These are phyloP conservation scores for Pseudogymnoascus destructans DNA, from an alignment of 2,329 filamentous ascomycete genomes.

Conservation along the genomic window DNA sequence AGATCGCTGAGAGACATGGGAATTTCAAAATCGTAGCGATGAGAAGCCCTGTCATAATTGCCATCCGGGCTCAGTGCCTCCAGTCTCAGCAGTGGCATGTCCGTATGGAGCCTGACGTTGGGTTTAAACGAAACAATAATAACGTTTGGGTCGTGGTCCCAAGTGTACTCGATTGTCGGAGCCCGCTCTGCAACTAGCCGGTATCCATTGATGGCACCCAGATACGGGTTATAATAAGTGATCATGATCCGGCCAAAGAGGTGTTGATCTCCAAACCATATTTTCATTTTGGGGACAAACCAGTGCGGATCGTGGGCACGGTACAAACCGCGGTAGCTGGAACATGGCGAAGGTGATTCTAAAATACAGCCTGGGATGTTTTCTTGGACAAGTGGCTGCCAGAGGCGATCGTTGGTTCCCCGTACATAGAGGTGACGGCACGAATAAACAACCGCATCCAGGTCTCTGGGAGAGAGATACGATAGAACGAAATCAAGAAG, in stretches of 20 bases:
- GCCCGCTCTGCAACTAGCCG: constrained; percentile 55
- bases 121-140: constrained; percentile 64
- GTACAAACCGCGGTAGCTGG: constrained; percentile 59
- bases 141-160: constrained; percentile 51
- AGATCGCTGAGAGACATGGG: constrained; percentile 38
- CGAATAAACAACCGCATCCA: constrained; percentile 45
- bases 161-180: constrained; percentile 42
- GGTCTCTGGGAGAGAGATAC: constrained; percentile 50
- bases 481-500: constrained; percentile 59
- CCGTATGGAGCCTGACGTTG: constrained; percentile 54
- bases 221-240: constrained; percentile 58
- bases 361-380: constrained; percentile 48
- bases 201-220: constrained; percentile 70
- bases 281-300: constrained; percentile 67
- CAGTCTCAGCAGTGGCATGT: constrained; percentile 56
- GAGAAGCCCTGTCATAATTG: constrained; percentile 17
- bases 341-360: constrained; percentile 41
- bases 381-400: constrained; percentile 55
- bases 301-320: constrained; percentile 64
- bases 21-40: constrained; percentile 35
- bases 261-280: constrained; percentile 74
- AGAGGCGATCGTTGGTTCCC: constrained; percentile 54
- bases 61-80: constrained; percentile 19
- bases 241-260: constrained; percentile 64
- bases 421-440: constrained; percentile 48